Conservation (phyloP, 169 alveolate species). For the Perkinsus olseni region DNA sequence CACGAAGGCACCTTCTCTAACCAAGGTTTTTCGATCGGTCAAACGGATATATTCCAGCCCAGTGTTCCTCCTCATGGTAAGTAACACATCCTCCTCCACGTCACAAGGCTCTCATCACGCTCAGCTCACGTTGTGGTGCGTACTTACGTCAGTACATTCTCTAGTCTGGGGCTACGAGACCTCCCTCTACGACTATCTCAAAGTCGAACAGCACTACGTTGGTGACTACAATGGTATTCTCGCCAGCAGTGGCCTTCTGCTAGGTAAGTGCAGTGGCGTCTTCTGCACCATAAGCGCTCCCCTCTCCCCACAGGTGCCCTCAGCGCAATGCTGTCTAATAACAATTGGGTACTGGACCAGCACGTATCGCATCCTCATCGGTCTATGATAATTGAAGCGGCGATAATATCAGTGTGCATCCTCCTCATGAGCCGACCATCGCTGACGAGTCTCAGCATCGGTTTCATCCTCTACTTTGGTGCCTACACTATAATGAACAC, state of each 20-base stretch:
- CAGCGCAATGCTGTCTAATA: not conserved
- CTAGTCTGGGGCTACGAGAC: not conserved
- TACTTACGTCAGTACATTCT: not conserved
- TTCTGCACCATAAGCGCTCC: not conserved
- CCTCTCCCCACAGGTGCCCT: not conserved
- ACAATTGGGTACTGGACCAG: not conserved
- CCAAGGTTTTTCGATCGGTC: not conserved
- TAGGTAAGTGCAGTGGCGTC: not conserved
- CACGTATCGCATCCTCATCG: not conserved
- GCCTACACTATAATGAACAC: not conserved
- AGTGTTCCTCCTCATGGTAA: not conserved
- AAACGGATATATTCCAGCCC: not conserved
- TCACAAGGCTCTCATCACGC: not conserved
- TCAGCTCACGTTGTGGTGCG: not conserved
- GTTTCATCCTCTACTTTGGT: not conserved
- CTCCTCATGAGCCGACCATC: not conserved
- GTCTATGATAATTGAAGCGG: not conserved
- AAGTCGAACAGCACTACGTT: not conserved
- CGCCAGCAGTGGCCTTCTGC: not conserved
- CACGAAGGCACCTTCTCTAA: not conserved
- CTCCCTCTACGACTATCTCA: not conserved
- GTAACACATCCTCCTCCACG: not conserved
- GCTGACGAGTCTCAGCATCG: not conserved
- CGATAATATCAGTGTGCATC: not conserved
- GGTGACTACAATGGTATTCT: not conserved